Conservation (phyloP, 1,139 yeast genomes). For the Casaregolazyma lundiana region DNA sequence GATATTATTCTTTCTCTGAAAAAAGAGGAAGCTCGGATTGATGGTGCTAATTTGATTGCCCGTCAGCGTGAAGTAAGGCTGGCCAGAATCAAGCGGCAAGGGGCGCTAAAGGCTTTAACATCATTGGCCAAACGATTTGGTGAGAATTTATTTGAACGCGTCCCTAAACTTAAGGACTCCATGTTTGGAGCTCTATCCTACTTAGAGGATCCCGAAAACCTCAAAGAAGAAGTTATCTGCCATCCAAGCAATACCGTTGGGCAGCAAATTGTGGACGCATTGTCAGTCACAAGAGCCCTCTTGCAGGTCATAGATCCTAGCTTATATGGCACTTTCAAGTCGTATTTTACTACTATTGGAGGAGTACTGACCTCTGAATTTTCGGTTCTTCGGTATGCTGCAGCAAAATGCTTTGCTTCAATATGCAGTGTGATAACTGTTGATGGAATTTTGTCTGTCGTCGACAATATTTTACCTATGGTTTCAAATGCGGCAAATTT, state of each 20-base stretch:
- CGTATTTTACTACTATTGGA: conserved; percentile 46
- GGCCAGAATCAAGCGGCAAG: conserved; percentile 77
- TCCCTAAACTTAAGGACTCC: conserved; percentile 64
- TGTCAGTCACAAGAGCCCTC: conserved; percentile 76
- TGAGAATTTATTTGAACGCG: conserved; percentile 48
- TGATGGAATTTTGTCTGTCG: conserved; percentile 70
- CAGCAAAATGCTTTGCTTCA: conserved; percentile 86
- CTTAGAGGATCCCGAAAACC: conserved; percentile 29
- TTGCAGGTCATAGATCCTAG: conserved; percentile 55
- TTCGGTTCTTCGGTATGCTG: conserved; percentile 82
- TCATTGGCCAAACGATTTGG: conserved; percentile 46
- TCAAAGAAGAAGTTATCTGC: conserved; percentile 35
- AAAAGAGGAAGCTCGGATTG: conserved; percentile 72
- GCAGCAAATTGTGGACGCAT: conserved; percentile 78
- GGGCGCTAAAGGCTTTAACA: conserved; percentile 72
- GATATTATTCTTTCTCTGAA: conserved; percentile 67
- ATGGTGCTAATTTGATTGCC: conserved; percentile 60
- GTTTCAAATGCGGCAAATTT: conserved; percentile 72
- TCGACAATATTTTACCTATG: conserved; percentile 75
- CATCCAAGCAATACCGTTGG: conserved; percentile 53
- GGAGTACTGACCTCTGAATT: conserved; percentile 63
- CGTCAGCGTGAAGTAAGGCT: conserved; percentile 63
- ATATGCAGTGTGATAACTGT: conserved; percentile 72
- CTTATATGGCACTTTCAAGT: conserved; percentile 48
- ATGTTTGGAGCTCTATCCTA: conserved; percentile 62